A percentile compares a stretch with the other conserved stretches of the same genome.
Evolutionary conservation across 2,329 filamentous ascomycete species (phyloP).

Genomic region (Annulohypoxylon truncatum): DNA sequence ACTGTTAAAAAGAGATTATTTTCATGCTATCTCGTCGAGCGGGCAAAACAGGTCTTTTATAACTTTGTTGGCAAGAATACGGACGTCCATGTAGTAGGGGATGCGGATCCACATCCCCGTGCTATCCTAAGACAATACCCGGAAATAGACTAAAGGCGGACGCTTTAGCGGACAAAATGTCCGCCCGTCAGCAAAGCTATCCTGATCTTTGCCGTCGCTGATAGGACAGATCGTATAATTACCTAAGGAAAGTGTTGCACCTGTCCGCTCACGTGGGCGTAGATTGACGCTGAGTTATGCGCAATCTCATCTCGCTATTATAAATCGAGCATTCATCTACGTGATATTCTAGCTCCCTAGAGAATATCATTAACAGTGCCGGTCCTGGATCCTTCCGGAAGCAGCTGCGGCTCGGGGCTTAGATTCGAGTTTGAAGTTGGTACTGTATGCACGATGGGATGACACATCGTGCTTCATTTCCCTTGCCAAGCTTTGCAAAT

Average conservation of each 20-base stretch:
- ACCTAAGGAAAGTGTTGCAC: slow-evolving; percentile 5
- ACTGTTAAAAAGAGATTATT: background rate
- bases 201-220: slow-evolving; percentile 4
- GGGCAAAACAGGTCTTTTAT: slow-evolving; percentile 11
- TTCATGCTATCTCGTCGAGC: background rate
- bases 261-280: slow-evolving; percentile 23
- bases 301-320: background rate
- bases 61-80: background rate
- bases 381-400: background rate
- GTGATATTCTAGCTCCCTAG: background rate
- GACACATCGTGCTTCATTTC: too few relatives aligned
- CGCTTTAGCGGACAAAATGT: slow-evolving; percentile 2
- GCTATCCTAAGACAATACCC: background rate
- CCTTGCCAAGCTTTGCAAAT: background rate
- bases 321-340: background rate
- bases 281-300: background rate
- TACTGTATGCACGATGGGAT: background rate
- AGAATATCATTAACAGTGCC: background rate
- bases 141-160: background rate
- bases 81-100: background rate
- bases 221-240: background rate
- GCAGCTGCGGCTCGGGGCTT: background rate
- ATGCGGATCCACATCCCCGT: background rate
- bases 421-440: background rate
- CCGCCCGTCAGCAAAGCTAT: background rate